Percentiles rank a stretch among this genome's conserved stretches.
phyloP scores from a whole-genome alignment of 129 eudicot genomes.

The Kitagawia praeruptora region DNA sequence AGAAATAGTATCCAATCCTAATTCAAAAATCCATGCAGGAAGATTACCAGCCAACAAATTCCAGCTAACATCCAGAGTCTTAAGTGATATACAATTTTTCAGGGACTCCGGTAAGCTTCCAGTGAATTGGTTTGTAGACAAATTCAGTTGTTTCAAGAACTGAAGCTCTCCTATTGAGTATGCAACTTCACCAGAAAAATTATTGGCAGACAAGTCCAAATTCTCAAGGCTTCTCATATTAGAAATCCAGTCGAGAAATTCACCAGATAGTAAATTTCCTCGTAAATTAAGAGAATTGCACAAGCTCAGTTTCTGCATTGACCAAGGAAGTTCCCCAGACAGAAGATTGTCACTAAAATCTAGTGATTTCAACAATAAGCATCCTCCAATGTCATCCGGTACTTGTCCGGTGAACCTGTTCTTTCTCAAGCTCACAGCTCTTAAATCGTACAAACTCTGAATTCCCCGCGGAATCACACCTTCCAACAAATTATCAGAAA shows the following conservation, averaged over 20 bases:
- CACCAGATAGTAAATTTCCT: slow-evolving; percentile 58
- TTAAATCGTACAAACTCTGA: slow-evolving; percentile 48
- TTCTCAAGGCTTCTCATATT: slow-evolving; percentile 52
- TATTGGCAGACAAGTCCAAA: slow-evolving; percentile 70
- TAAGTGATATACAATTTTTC: slow-evolving; percentile 40
- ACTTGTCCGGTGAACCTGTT: slow-evolving; percentile 57
- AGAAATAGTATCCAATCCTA: slow-evolving; percentile 40
- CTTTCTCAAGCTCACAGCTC: slow-evolving; percentile 42
- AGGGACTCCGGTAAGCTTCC: slow-evolving; percentile 66
- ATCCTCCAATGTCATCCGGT: slow-evolving; percentile 76
- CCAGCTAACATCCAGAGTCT: slow-evolving; percentile 48
- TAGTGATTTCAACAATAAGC: slow-evolving; percentile 44
- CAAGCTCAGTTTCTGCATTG: slow-evolving; percentile 61
- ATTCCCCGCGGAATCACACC: slow-evolving; percentile 68
- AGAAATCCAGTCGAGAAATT: slow-evolving; percentile 68
- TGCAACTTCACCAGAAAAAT: slow-evolving; percentile 54
- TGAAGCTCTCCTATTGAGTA: slow-evolving; percentile 46
- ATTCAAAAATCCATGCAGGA: slow-evolving; percentile 56
- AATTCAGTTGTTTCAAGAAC: slow-evolving; percentile 43
- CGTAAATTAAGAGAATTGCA: slow-evolving; percentile 48
- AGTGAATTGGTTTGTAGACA: slow-evolving; percentile 48
- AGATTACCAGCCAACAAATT: slow-evolving; percentile 50
- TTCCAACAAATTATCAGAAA: slow-evolving; percentile 53
- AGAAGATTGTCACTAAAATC: slow-evolving; percentile 65
- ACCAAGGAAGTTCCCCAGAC: slow-evolving; percentile 56